Percentiles rank a stretch among this genome's conserved stretches.
These are phyloP conservation scores for Acanthamoeba lenticulata DNA, from an alignment of 208 protist species.

Conservation along the genomic window DNA sequence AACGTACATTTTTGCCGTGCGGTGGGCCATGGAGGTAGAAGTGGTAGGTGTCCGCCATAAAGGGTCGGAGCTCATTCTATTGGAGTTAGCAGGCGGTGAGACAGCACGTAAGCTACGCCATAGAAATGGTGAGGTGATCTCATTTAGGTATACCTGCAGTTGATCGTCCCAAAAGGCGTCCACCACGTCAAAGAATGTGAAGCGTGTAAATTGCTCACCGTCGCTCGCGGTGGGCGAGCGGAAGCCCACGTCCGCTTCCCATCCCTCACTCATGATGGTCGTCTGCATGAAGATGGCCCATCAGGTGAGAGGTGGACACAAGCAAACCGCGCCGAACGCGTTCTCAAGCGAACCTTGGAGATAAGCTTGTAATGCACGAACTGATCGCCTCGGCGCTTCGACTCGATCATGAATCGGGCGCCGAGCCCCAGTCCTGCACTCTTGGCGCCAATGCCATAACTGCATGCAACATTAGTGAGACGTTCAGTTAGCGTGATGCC, in stretches of 20 bases:
- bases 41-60: slow-evolving; percentile 36
- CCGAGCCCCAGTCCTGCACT: slow-evolving; percentile 7
- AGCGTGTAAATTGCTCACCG: background rate
- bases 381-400: background rate
- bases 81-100: background rate
- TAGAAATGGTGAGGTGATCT: background rate
- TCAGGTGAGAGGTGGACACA: background rate
- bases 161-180: background rate
- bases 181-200: background rate
- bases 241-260: background rate
- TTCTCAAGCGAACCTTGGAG: slow-evolving; percentile 16
- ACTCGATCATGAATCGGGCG: background rate
- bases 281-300: background rate
- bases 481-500: too few species aligned
- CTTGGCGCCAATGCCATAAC: slow-evolving; percentile 33
- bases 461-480: background rate
- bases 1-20: background rate
- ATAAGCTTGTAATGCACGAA: background rate
- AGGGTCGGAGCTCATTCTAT: background rate
- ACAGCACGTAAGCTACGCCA: background rate
- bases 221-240: background rate
- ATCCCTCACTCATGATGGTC: background rate
- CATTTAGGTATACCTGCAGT: background rate
- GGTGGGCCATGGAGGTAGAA: slow-evolving; percentile 34
- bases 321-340: too few species aligned